Evolutionary conservation across 2,329 filamentous ascomycete species (phyloP).

Genomic region (Arthrobotrys conoides): DNA sequence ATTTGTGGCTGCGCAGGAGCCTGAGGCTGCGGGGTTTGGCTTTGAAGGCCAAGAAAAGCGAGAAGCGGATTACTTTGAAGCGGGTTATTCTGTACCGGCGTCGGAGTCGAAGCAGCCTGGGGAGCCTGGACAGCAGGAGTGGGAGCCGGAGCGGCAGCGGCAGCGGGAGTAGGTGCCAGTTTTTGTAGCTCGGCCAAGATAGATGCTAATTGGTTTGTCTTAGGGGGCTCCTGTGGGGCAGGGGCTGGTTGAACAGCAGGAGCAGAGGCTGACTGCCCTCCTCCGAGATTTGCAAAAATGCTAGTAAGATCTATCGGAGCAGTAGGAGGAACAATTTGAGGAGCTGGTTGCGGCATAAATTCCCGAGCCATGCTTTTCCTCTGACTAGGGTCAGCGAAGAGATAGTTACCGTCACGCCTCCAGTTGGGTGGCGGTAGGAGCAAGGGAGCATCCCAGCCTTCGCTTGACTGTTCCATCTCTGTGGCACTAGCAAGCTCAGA

Average conservation of each 20-base stretch:
- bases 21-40: conserved; percentile 38
- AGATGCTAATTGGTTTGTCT: conserved; percentile 46
- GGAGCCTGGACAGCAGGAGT: conserved; percentile 32
- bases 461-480: conserved; percentile 26
- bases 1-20: conserved; percentile 29
- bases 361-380: conserved; percentile 50
- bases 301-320: conserved; percentile 48
- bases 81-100: conserved; percentile 29
- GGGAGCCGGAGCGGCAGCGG: conserved; percentile 10
- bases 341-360: conserved; percentile 25
- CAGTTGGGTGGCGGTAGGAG: conserved; percentile 53
- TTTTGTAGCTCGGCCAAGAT: conserved; percentile 53
- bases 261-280: conserved; percentile 6
- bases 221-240: conserved; percentile 25
- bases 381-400: conserved; percentile 38
- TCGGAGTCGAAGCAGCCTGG: conserved; percentile 31
- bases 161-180: conserved; percentile 34
- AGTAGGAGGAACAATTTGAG: not conserved
- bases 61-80: conserved; percentile 47
- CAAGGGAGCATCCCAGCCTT: conserved; percentile 38
- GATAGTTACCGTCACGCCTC: conserved; percentile 50
- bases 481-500: conserved; percentile 46
- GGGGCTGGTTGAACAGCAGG: not conserved
- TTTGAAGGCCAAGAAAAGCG: conserved; percentile 48
- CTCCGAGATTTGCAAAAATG: conserved; percentile 57